Base-by-base conservation (phyloP, 2,329 filamentous ascomycete species). In the Monilinia aucupariae region DNA sequence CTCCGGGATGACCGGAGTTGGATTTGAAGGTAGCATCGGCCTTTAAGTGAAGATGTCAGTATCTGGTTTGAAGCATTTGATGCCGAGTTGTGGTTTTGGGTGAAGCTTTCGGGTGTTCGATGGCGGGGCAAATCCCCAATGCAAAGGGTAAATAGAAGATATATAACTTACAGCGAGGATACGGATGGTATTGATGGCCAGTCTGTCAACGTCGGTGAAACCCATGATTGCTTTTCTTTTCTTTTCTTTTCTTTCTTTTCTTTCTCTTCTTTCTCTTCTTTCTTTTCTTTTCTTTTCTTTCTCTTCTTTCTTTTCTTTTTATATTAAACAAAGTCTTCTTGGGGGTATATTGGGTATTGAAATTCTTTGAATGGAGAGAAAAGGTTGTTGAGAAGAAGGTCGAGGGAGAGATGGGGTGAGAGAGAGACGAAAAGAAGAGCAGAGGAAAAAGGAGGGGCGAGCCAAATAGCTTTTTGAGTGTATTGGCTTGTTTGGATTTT, bases 1-100 rank as follows among this genome's bases (percentile, higher is more conserved):
- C 94, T 84, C 94, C 94, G 75, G 94, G 94, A 82, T 99, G 94
- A 77, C 94, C 94, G 70, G 93, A 97, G 86, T 97, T 97, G 78
- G 93, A 91, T 78, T 89, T 84, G 79, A 88, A 87, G 75, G 92
- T 97, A 78, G 93, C 94, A 97, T 99, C 94, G 82, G 92, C 90
- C 94, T 99, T 76, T 66, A 71, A 60, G 59, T 22, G 61, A 34
- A 51, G 45, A 45, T 15, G 58, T 72, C 45, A 71, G 65, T 63
- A 61, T 50, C 32, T 63, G 37, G 62, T 66, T 10, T 34, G 55
- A 25, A 51, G 63, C 63, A 62, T 4, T 53, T 52, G 56, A 25
- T 43, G 37, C 20, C 59, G 59, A 55, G 37, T 51, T 48, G 69
- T 62, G 53, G 65, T 53, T 65, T 66, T 66, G 54, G 66, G 62